These are phyloP conservation scores for Blastobotrys americana DNA, from an alignment of 805 yeast genomes.

Conservation along the genomic window DNA sequence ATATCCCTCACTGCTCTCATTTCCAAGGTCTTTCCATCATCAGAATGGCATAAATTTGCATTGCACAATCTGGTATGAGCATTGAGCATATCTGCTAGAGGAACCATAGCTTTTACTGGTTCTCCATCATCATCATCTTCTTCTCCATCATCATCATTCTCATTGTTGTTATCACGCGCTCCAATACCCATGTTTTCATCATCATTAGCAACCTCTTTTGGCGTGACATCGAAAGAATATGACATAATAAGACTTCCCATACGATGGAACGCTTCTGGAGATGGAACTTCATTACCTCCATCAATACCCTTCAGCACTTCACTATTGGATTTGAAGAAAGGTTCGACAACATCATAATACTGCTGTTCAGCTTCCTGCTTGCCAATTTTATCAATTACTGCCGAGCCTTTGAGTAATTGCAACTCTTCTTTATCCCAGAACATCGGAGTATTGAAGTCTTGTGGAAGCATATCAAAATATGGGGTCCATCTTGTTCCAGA, in stretches of 20 bases:
- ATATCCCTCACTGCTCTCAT: conserved; percentile 67
- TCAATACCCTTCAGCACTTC: not conserved
- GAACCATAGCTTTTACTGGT: conserved; percentile 75
- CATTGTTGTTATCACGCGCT: conserved; percentile 10
- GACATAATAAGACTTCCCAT: conserved; percentile 81
- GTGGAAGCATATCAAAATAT: conserved; percentile 69
- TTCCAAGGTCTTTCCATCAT: conserved; percentile 38
- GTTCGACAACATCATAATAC: conserved; percentile 43
- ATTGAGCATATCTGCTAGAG: conserved; percentile 84
- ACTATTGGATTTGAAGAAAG: conserved; percentile 31
- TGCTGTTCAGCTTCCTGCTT: conserved; percentile 54
- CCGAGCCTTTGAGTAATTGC: conserved; percentile 55
- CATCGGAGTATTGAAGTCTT: conserved; percentile 57
- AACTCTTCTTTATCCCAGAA: conserved; percentile 70
- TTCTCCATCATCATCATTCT: conserved; percentile 32
- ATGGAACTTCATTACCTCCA: conserved; percentile 3
- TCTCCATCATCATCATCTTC: conserved; percentile 31
- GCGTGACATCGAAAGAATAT: conserved; percentile 79
- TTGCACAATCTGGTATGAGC: conserved; percentile 74
- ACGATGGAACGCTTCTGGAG: conserved; percentile 52
- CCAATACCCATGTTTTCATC: no score
- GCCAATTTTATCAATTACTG: conserved; percentile 65
- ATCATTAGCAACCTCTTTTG: conserved; percentile 21
- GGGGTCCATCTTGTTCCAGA: conserved; percentile 51
- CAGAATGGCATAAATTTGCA: conserved; percentile 54